phyloP scores from a whole-genome alignment of 2,329 filamentous ascomycete genomes.

The Cordyceps cicadae region DNA sequence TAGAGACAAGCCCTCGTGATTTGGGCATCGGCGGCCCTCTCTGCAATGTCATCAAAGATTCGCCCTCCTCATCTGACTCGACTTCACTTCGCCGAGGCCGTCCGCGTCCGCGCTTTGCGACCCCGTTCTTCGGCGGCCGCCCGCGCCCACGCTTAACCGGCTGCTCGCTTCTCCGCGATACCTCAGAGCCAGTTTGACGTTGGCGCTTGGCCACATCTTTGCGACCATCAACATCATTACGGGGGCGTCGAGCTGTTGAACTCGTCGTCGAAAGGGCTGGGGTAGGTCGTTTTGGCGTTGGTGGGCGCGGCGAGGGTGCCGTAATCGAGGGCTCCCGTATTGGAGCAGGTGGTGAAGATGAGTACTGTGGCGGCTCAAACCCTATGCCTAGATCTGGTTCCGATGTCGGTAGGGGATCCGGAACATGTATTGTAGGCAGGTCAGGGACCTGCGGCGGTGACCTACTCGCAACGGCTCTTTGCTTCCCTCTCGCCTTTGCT shows the following conservation, averaged over 20 bases:
- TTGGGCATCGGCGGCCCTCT: conserved; percentile 42
- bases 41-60: conserved; percentile 32
- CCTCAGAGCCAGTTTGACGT: conserved; percentile 5
- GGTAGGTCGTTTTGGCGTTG: conserved; percentile 1
- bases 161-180: background rate
- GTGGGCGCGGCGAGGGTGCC: background rate
- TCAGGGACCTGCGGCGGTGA: background rate
- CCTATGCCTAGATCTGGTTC: conserved; percentile 13
- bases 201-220: background rate
- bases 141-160: conserved; percentile 9
- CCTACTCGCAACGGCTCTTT: background rate
- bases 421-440: background rate
- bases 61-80: conserved; percentile 23
- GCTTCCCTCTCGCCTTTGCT: conserved; percentile 15
- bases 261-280: background rate
- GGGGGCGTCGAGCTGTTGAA: background rate
- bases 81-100: conserved; percentile 5
- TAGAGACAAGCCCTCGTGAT: conserved; percentile 38
- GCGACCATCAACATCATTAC: background rate
- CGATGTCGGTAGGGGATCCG: conserved; percentile 14
- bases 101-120: conserved; percentile 5
- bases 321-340: background rate
- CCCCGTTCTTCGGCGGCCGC: conserved; percentile 10
- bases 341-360: background rate
- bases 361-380: background rate